phyloP scores from a whole-genome alignment of 1,284 basidiomycete species.

The Amylostereum chailletii region DNA sequence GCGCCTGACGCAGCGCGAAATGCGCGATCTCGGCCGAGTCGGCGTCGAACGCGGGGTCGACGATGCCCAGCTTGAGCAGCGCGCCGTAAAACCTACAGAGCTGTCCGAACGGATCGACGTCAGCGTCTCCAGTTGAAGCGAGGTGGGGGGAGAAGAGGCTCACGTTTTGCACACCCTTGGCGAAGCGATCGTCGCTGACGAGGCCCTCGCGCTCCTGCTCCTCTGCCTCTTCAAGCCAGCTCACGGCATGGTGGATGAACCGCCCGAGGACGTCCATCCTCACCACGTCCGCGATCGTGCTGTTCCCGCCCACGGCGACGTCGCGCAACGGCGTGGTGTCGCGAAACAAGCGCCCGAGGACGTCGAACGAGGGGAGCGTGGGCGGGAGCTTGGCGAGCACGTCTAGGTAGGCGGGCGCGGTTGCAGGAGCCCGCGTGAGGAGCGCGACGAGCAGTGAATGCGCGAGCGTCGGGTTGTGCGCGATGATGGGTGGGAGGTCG shows the following conservation, averaged over 20 bases:
- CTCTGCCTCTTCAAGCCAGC: slow-evolving; percentile 61
- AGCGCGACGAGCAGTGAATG: slow-evolving; percentile 53
- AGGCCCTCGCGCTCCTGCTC: slow-evolving; percentile 53
- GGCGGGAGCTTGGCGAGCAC: slow-evolving; percentile 53
- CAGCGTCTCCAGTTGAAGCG: background rate
- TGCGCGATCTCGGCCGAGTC: slow-evolving; percentile 68
- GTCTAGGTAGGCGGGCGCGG: slow-evolving; percentile 43
- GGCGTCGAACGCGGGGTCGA: slow-evolving; percentile 50
- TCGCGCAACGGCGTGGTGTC: slow-evolving; percentile 41
- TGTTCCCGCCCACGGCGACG: slow-evolving; percentile 30
- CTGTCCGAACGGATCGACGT: slow-evolving; percentile 23
- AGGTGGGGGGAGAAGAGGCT: slow-evolving; percentile 18
- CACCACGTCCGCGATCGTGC: slow-evolving; percentile 55
- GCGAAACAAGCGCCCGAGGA: slow-evolving; percentile 55
- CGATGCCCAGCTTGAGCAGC: slow-evolving; percentile 52
- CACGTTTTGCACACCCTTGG: slow-evolving; percentile 62
- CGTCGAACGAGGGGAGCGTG: slow-evolving; percentile 61
- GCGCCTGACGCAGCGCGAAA: slow-evolving; percentile 59
- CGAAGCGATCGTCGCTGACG: slow-evolving; percentile 62
- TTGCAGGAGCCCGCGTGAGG: slow-evolving; percentile 25
- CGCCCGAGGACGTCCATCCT: slow-evolving; percentile 54
- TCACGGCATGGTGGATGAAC: slow-evolving; percentile 57
- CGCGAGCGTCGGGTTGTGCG: slow-evolving; percentile 60
- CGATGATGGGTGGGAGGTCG: slow-evolving; percentile 55
- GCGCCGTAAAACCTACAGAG: slow-evolving; percentile 70